phyloP scores from a whole-genome alignment of 2,329 filamentous ascomycete species.

The Hypoxylon sp. region DNA sequence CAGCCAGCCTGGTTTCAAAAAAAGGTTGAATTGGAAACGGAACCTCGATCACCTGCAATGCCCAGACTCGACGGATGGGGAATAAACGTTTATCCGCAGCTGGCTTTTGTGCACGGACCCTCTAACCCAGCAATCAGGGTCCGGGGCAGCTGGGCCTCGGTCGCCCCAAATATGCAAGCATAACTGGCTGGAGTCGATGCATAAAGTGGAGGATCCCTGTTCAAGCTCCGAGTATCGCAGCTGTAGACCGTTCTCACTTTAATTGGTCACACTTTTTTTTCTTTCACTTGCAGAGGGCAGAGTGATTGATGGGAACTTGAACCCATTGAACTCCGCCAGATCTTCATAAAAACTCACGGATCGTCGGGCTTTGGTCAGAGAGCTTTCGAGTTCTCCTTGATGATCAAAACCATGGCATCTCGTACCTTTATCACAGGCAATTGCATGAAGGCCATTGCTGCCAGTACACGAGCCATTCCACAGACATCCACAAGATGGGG shows the following conservation, averaged over 20 bases:
- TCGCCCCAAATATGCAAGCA: neutral
- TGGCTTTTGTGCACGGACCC: neutral
- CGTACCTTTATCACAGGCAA: constrained; percentile 45
- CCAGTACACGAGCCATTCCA: constrained; percentile 36
- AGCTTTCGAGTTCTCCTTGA: constrained; percentile 44
- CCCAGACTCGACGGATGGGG: constrained; percentile 12
- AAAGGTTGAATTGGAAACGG: constrained; percentile 27
- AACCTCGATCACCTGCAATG: neutral
- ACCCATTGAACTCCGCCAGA: constrained; percentile 42
- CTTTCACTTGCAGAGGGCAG: constrained; percentile 40
- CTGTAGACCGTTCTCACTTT: constrained; percentile 21
- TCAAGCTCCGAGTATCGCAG: constrained; percentile 45
- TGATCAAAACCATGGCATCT: constrained; percentile 50
- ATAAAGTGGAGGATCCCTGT: neutral
- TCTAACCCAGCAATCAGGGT: neutral
- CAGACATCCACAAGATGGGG: constrained; percentile 48
- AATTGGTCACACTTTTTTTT: constrained; percentile 27
- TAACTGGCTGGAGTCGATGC: neutral
- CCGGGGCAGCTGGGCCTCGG: constrained; percentile 1
- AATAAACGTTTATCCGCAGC: neutral
- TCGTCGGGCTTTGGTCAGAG: constrained; percentile 46
- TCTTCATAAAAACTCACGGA: constrained; percentile 36
- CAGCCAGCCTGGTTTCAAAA: constrained; percentile 21
- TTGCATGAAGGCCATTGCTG: constrained; percentile 45
- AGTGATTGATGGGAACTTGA: constrained; percentile 14